A percentile compares a stretch with the other conserved stretches of the same genome.
Conservation (phyloP, 805 yeast species). For the Saccharomycopsis sp. region DNA sequence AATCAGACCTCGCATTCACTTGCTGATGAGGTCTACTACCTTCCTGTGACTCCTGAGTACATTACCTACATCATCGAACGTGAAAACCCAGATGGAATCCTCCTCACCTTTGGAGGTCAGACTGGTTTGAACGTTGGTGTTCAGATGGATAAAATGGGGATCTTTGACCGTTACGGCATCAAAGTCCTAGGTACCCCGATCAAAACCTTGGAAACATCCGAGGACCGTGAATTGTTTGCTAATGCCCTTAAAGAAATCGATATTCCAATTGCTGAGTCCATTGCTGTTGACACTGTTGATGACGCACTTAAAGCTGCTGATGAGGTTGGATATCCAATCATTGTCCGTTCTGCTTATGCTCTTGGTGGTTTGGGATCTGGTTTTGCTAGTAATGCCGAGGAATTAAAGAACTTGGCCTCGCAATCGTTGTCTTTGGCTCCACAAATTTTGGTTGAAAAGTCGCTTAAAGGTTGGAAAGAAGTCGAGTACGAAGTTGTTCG, state of each 20-base stretch:
- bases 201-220: slow-evolving; percentile 90
- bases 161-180: slow-evolving; percentile 81
- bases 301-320: slow-evolving; percentile 91
- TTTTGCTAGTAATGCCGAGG: slow-evolving; percentile 78
- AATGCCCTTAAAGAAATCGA: slow-evolving; percentile 91
- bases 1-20: slow-evolving; percentile 92
- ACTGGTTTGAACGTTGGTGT: slow-evolving; percentile 96
- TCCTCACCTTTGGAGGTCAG: slow-evolving; percentile 97
- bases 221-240: slow-evolving; percentile 95
- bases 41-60: slow-evolving; percentile 96
- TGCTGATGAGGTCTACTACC: slow-evolving; percentile 91
- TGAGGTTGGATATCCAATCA: slow-evolving; percentile 86
- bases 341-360: slow-evolving; percentile 96
- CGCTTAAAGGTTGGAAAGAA: slow-evolving; percentile 98
- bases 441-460: slow-evolving; percentile 92
- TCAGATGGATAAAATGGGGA: slow-evolving; percentile 89
- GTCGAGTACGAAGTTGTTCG: slow-evolving; percentile 98
- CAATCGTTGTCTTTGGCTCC: slow-evolving; percentile 88
- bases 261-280: slow-evolving; percentile 94
- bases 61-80: slow-evolving; percentile 92
- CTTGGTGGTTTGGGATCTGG: slow-evolving; percentile 98
- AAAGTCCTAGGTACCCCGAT: slow-evolving; percentile 98
- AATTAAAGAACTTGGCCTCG: slow-evolving; percentile 79
- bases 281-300: slow-evolving; percentile 90
- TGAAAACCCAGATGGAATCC: slow-evolving; percentile 93